Base-by-base conservation (phyloP, 2,329 filamentous ascomycete genomes). In the Phoma sp. region DNA sequence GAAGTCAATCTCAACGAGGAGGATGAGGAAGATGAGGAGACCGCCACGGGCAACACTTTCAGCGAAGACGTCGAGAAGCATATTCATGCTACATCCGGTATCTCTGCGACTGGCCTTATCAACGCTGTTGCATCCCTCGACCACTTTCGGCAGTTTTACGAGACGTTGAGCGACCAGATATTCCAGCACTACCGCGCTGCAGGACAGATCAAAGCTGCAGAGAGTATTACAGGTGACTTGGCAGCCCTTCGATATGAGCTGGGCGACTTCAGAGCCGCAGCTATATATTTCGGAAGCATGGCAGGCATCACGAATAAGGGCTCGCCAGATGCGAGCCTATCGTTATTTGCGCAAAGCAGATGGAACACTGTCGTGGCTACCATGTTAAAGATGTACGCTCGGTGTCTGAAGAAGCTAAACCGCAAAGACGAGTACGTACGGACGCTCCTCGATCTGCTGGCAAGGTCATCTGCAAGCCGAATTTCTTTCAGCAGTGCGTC, bases 361-460 rank as follows among this genome's bases (percentile, higher is more conserved):
- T 98, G 95, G 93, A 86, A 83, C 47, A 79, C 88, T 0, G 80
- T 96, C 10, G 92, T 98, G 69, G 79, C 91, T 3, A 89, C 89
- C 0, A 90, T 96, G 83, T 82, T 98, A 5, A 85, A 90, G 60
- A 89, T 97, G 82, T 95, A 97, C 70, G 85, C 90, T 0, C 83
- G 85, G 43, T 98, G 93, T 71, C 81, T 99, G 25, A 88, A 89
- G 60, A 83, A 90, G 63, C 82, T 96, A 25, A 81, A 89, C 43
- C 85, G 86, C 11, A 86, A 86, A 55, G 89, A 93, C 47, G 91
- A 96, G 58, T 96, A 92, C 66, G 86, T 93, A 13, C 84, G 85
- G 23, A 87, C 90, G 7, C 82, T 91, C 7, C 79, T 97, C 11
- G 89, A 89, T 65, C 78, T 97, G 1, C 76, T 95, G 9, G 84